Conservation (phyloP, 176 grass and related monocot species). For the Thalia dealbata region DNA sequence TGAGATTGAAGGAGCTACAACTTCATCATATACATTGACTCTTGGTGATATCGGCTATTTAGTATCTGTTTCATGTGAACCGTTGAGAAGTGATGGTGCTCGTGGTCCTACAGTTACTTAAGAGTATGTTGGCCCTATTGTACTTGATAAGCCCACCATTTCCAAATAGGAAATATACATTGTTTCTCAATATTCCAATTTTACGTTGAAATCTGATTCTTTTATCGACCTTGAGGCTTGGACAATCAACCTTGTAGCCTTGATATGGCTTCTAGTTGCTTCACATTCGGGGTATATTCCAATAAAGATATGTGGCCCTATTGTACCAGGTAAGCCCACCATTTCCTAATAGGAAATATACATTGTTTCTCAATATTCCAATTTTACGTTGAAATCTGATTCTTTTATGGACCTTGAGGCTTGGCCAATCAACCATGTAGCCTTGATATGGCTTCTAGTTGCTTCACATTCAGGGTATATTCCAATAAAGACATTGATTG, state of each 20-base stretch:
- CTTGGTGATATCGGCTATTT: conserved; percentile 60
- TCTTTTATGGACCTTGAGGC: neutral
- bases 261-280: no score
- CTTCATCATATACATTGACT: conserved; percentile 69
- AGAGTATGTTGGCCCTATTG: conserved; percentile 63
- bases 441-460: neutral
- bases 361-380: no score
- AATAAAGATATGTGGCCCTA: no score
- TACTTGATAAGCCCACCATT: conserved; percentile 60
- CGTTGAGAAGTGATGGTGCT: conserved; percentile 72
- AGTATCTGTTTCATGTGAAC: conserved; percentile 67
- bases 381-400: neutral
- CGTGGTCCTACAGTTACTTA: conserved; percentile 58
- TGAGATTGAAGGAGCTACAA: conserved; percentile 57
- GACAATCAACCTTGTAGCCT: no score
- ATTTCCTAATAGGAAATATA: no score
- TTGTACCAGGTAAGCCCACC: no score
- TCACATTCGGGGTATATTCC: neutral
- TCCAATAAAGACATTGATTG: conserved; percentile 10
- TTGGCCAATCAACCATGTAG: neutral
- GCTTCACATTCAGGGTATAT: neutral
- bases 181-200: neutral
- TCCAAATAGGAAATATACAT: neutral
- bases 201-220: no score
- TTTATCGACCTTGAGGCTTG: no score